A percentile compares a stretch with the other conserved stretches of the same genome.
These are phyloP conservation scores for Verticillium klebahnii DNA, from an alignment of 2,329 filamentous ascomycete species.

Conservation along the genomic window DNA sequence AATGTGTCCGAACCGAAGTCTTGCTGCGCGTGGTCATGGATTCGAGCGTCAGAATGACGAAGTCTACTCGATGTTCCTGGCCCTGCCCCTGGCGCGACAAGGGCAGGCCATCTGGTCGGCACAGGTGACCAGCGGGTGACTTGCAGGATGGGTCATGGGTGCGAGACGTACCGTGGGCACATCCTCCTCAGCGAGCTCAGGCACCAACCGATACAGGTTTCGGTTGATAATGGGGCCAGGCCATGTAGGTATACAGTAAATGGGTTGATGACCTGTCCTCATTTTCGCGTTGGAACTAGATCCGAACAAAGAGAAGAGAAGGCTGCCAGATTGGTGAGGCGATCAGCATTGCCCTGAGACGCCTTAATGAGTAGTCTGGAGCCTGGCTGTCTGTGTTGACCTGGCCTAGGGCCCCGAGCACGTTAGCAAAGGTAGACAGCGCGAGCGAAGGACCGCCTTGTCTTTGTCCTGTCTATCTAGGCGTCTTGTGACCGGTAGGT, in stretches of 20 bases:
- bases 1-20: conserved; percentile 1
- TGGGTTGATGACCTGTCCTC: not conserved
- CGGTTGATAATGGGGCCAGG: not conserved
- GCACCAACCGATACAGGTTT: not conserved
- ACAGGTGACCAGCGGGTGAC: not conserved
- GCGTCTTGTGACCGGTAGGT: not conserved
- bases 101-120: not conserved
- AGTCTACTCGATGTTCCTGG: not conserved
- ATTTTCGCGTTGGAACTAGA: not conserved
- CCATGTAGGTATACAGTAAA: not conserved
- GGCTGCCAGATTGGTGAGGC: not conserved
- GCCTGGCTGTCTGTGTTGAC: not conserved
- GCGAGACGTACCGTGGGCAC: not conserved
- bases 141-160: not conserved
- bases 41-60: conserved; percentile 1
- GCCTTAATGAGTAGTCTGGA: not conserved
- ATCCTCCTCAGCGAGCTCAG: not conserved
- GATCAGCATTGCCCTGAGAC: not conserved
- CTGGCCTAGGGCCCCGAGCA: not conserved
- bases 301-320: not conserved
- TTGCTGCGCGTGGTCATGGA: not conserved
- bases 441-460: not conserved
- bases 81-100: not conserved
- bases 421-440: not conserved
- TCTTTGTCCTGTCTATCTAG: not conserved